Evolutionary conservation across 192 early-diverging fungal genomes (phyloP).

Genomic region (Martensiomyces pterosporus): DNA sequence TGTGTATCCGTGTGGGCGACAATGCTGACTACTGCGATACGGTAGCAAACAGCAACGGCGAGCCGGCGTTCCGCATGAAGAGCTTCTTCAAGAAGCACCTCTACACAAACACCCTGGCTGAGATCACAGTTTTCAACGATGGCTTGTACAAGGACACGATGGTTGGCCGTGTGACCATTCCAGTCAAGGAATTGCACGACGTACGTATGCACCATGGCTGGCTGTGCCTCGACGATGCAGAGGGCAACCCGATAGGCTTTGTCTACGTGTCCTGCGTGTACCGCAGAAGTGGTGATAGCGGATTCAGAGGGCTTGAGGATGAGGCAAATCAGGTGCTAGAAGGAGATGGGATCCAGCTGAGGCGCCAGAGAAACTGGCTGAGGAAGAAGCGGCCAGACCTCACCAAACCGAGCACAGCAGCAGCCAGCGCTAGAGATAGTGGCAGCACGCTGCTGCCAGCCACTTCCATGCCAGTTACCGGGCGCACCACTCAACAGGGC

Average conservation of each 20-base stretch:
- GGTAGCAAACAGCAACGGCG: constrained; percentile 15
- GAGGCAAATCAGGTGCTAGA: constrained; percentile 2
- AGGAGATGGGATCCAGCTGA: constrained; percentile 6
- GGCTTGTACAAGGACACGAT: constrained; percentile 18
- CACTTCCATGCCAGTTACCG: too few species aligned
- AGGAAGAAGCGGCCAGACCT: constrained; percentile 13
- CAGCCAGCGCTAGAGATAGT: too few species aligned
- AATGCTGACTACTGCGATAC: constrained; percentile 8
- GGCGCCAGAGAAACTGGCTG: constrained; percentile 6
- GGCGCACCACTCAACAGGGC: too few species aligned
- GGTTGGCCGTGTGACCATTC: constrained; percentile 26
- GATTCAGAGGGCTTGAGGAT: constrained; percentile 1
- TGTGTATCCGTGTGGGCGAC: constrained; percentile 15
- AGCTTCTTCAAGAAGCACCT: constrained; percentile 24
- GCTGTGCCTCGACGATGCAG: constrained; percentile 9
- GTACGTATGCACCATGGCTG: constrained; percentile 36
- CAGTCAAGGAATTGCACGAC: constrained; percentile 26
- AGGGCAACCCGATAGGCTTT: constrained; percentile 19
- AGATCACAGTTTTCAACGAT: constrained; percentile 25
- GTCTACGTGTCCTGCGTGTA: constrained; percentile 24
- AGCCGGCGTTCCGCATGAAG: constrained; percentile 17
- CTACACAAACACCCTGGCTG: constrained; percentile 19
- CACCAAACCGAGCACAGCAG: too few species aligned
- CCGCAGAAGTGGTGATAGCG: constrained; percentile 3
- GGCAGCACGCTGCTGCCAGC: too few species aligned